Evolutionary conservation across 352 stramenopile genomes (phyloP), one percentile per base, ranked within the genome.

Genomic region (Globisporangium barbulae): DNA sequence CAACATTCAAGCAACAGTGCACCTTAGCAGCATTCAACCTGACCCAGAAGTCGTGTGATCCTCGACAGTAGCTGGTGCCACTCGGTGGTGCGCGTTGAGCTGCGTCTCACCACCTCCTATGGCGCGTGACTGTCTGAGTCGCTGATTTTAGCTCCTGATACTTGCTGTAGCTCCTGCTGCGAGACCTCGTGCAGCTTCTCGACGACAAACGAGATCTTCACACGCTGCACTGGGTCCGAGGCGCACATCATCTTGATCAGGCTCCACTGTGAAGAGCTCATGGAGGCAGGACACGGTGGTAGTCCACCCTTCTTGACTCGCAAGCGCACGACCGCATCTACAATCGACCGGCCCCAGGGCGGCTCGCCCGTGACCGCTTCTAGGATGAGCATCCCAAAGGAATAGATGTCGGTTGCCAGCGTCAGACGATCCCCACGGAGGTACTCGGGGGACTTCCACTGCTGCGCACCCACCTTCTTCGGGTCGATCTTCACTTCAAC

Each of bases 371-470:
- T 70, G 33, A 70, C n/a, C 0, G 62, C 50, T 48, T 75, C 65
- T 6, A 72, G 30, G 19, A 75, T 66, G n/a, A 55, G 42, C 69
- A 75, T 69, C 4, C 48, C 69, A 42, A 72, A 65, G 8, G 61
- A 63, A 47, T 72, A 75, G 10, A 75, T n/a, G 9, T 75, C 69
- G 1, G 69, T 64, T 13, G 55, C 60, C 15, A 64, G 49, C 5
- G 65, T 61, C 35, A 35, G 35, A 5, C 22, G 28, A 13, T 39
- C 47, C 17, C 49, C 25, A 21, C 28, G 44, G 28, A 47, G n/a
- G 19, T 58, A 53, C 41, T 71, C 64, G 0, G 65, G 69, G 5
- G 61, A 61, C 13, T 56, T 69, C 65, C 69, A 68, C 15, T 53
- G 56, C 28, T 63, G 49, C 3, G 45, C 59, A 8, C 57, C 52